A percentile compares a stretch with the other conserved stretches of the same genome.
These are phyloP conservation scores for Camellia granthamiana DNA, from an alignment of 148 eudicot genomes.

Conservation along the genomic window DNA sequence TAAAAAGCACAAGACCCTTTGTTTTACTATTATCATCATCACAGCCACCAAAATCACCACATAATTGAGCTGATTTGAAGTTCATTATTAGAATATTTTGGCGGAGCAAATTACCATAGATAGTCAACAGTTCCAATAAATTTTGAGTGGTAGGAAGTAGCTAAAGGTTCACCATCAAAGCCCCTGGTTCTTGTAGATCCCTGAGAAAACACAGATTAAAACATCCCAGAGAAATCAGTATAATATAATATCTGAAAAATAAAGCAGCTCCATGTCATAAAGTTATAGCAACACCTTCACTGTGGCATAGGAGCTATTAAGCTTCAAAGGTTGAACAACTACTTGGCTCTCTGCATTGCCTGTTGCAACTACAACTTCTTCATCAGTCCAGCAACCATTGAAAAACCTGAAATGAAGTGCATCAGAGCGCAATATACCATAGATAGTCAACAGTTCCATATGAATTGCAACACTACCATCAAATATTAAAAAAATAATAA, in stretches of 20 bases:
- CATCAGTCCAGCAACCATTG: constrained; percentile 28
- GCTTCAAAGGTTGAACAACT: constrained; percentile 33
- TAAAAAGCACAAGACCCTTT: not conserved
- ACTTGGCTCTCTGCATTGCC: constrained; percentile 15
- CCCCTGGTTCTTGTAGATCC: constrained; percentile 41
- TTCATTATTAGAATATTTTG: not conserved
- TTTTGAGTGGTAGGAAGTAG: constrained; percentile 44
- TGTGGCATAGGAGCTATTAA: constrained; percentile 34
- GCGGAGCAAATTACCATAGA: constrained; percentile 37
- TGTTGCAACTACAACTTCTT: constrained; percentile 31
- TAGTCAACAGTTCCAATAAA: constrained; percentile 54
- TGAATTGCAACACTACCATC: not conserved
- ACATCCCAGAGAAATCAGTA: not conserved
- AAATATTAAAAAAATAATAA: not conserved
- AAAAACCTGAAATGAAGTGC: constrained; percentile 24
- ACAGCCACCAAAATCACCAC: not conserved
- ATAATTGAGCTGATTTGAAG: no score
- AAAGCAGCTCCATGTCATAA: not conserved
- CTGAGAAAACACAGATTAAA: constrained; percentile 21
- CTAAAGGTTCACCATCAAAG: constrained; percentile 43
- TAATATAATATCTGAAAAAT: not conserved
- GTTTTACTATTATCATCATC: not conserved
- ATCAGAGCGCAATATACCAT: no score
- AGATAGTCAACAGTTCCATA: no score
- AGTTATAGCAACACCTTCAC: constrained; percentile 20